A percentile compares a stretch with the other conserved stretches of the same genome.
Conservation (phyloP, 2,329 filamentous ascomycete genomes). For the Acrocalymma vagum region DNA sequence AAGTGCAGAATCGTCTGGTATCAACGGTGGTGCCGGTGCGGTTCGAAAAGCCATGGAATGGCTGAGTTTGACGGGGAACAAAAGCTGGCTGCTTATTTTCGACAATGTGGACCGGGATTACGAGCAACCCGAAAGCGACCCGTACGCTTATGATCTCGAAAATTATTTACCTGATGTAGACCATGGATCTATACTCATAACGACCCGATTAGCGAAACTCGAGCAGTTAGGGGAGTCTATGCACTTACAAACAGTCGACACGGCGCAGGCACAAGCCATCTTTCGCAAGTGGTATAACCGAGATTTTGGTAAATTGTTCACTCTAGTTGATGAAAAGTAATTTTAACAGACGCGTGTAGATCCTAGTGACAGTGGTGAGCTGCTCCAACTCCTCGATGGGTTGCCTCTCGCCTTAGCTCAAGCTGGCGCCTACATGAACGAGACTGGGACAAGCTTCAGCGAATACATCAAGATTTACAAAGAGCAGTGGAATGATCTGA, state of each 20-base stretch:
- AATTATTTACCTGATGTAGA: conserved; percentile 23
- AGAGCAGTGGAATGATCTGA: too few relatives aligned
- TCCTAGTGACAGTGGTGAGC: too few relatives aligned
- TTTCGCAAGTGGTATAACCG: conserved; percentile 12
- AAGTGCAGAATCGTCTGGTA: too few relatives aligned
- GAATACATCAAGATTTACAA: too few relatives aligned
- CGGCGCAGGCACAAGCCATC: conserved; percentile 16
- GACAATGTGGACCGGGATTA: conserved; percentile 30
- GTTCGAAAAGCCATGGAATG: conserved; percentile 19
- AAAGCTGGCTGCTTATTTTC: conserved; percentile 26
- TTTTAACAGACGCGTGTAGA: too few relatives aligned
- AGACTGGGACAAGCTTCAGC: too few relatives aligned
- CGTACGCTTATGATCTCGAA: conserved; percentile 22
- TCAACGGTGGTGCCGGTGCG: conserved; percentile 10
- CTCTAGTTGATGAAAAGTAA: too few relatives aligned
- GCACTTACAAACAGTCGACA: conserved; percentile 13
- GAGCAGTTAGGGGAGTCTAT: conserved; percentile 24
- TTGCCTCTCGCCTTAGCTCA: too few relatives aligned
- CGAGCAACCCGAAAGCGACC: conserved; percentile 4
- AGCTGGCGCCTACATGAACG: too few relatives aligned
- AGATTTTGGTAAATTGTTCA: conserved; percentile 6
- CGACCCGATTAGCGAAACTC: conserved; percentile 24
- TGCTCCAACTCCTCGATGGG: too few relatives aligned
- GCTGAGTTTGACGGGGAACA: conserved; percentile 21
- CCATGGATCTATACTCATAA: conserved; percentile 28